Percentiles rank a stretch among this genome's conserved stretches.
These are phyloP conservation scores for Paxillus ammoniavirescens DNA, from an alignment of 768 basidiomycete genomes.

Conservation along the genomic window DNA sequence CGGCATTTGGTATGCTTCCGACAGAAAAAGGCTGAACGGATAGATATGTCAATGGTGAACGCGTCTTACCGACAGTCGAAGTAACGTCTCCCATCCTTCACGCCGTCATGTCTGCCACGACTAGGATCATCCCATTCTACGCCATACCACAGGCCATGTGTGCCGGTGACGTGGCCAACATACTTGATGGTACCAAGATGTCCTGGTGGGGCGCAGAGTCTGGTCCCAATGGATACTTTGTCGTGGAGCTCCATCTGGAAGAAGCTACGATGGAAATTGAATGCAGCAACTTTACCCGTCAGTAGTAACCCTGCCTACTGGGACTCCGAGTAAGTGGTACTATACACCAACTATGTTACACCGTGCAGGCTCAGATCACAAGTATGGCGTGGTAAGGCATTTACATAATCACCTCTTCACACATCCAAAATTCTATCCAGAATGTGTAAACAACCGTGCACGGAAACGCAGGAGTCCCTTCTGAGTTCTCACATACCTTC, in stretches of 20 bases:
- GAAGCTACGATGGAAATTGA: no score
- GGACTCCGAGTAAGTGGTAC: no score
- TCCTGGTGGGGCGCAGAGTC: conserved; percentile 49
- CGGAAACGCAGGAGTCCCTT: background rate
- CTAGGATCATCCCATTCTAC: conserved; percentile 90
- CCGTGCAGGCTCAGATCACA: no score
- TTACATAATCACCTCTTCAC: conserved; percentile 11
- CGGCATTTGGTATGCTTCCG: conserved; percentile 57
- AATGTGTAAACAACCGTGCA: background rate
- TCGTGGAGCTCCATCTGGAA: conserved; percentile 11
- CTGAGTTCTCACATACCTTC: background rate
- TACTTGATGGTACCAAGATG: conserved; percentile 71
- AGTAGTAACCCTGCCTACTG: no score
- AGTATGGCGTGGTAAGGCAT: background rate
- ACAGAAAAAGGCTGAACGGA: conserved; percentile 5
- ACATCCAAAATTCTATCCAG: no score
- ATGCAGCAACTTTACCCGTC: no score
- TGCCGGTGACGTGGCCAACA: conserved; percentile 60
- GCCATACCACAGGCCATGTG: conserved; percentile 83
- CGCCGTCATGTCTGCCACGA: conserved; percentile 87
- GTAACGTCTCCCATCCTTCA: conserved; percentile 73
- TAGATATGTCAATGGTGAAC: conserved; percentile 9
- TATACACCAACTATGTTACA: no score
- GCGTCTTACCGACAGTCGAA: conserved; percentile 68
- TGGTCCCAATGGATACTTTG: conserved; percentile 44